phyloP scores from a whole-genome alignment of 495 filamentous ascomycete species.

The Trichoderma reesei region DNA sequence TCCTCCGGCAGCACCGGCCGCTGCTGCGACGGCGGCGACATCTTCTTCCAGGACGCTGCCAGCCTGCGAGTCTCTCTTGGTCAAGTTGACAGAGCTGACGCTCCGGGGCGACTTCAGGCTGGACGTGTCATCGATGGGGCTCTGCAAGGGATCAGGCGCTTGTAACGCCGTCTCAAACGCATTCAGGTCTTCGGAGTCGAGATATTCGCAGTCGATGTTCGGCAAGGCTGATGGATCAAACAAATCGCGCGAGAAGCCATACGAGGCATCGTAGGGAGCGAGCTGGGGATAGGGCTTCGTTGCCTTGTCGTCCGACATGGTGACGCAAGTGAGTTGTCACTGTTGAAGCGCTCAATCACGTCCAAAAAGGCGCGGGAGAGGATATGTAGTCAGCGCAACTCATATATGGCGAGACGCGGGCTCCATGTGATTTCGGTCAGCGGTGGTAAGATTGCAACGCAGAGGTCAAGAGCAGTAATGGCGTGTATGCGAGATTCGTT shows the following conservation, averaged over 20 bases:
- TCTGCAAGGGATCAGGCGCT: conserved; percentile 39
- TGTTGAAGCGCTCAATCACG: neutral
- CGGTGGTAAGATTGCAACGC: neutral
- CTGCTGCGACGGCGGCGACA: conserved; percentile 14
- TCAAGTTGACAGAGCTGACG: conserved; percentile 16
- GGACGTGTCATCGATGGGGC: conserved; percentile 27
- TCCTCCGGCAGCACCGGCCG: conserved; percentile 15
- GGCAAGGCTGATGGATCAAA: conserved; percentile 44
- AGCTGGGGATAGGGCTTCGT: neutral
- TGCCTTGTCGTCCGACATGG: neutral
- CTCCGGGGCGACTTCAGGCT: conserved; percentile 19
- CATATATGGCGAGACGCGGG: neutral
- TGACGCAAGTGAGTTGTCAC: neutral
- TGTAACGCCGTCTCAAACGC: conserved; percentile 49
- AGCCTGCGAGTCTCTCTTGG: conserved; percentile 12
- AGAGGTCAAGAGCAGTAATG: too few species aligned
- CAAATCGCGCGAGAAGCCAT: conserved; percentile 38
- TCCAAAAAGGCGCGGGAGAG: neutral
- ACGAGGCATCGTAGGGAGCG: conserved; percentile 14
- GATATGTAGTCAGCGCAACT: neutral
- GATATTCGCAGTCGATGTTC: conserved; percentile 57
- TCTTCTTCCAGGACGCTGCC: conserved; percentile 17
- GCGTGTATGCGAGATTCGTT: too few species aligned
- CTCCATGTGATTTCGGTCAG: neutral
- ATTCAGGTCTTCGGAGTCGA: conserved; percentile 44